Percentiles rank a stretch among this genome's conserved stretches.
Conservation (phyloP, 2,329 filamentous ascomycete genomes). For the Aspergillus phoenicis region DNA sequence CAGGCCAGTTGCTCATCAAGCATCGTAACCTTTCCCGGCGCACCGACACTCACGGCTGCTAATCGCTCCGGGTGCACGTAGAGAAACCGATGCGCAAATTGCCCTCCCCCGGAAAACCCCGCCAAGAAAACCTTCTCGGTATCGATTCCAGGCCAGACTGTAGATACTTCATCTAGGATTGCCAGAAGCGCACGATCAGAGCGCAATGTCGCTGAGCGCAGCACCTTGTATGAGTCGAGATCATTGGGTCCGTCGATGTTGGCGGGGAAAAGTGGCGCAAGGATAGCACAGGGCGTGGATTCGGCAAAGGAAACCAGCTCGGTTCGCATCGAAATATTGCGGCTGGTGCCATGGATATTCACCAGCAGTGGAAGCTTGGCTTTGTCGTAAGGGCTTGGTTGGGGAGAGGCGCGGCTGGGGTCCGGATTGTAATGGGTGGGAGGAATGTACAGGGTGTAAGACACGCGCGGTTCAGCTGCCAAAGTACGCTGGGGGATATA, state of each 20-base stretch:
- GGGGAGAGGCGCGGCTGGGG: not conserved
- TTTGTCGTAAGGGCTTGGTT: not conserved
- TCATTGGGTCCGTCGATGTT: not conserved
- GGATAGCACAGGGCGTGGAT: not conserved
- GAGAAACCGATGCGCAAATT: not conserved
- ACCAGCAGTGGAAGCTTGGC: not conserved
- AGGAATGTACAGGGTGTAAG: not conserved
- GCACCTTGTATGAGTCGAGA: not conserved
- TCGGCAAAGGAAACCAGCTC: not conserved
- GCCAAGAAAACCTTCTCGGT: not conserved
- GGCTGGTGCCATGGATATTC: not conserved
- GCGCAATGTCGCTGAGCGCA: not conserved
- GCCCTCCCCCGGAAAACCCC: not conserved
- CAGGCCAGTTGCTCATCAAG: not conserved
- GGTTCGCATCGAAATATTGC: not conserved
- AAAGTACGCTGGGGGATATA: not conserved
- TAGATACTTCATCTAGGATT: not conserved
- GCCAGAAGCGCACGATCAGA: not conserved
- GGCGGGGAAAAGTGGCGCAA: not conserved
- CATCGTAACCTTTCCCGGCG: not conserved
- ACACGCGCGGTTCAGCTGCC: not conserved
- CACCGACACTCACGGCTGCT: not conserved
- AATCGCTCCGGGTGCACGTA: not conserved
- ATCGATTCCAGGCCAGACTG: not conserved
- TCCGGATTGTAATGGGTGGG: not conserved